Percentiles rank a stretch among this genome's conserved stretches.
These are phyloP conservation scores for Alternaria sp. DNA, from an alignment of 2,329 filamentous ascomycete species.

Conservation along the genomic window DNA sequence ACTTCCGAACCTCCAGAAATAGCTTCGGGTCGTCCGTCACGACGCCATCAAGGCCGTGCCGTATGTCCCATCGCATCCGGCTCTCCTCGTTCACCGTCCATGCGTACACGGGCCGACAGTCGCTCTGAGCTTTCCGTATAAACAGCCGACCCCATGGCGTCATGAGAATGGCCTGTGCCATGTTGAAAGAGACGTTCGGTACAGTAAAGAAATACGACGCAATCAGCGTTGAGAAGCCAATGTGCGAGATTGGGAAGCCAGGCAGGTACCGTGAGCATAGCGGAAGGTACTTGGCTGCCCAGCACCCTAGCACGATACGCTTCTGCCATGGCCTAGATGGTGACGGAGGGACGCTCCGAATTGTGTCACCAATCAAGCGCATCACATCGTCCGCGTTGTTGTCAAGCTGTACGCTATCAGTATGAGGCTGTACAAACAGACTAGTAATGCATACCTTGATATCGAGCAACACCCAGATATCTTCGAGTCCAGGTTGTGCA, in stretches of 20 bases:
- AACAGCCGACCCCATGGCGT: constrained; percentile 74
- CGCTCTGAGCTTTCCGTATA: constrained; percentile 66
- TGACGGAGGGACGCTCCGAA: constrained; percentile 62
- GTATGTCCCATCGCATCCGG: constrained; percentile 84
- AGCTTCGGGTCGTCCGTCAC: constrained; percentile 83
- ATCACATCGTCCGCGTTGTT: constrained; percentile 78
- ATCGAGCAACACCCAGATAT: constrained; percentile 85
- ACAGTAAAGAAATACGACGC: constrained; percentile 75
- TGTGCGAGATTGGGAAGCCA: constrained; percentile 70
- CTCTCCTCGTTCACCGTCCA: constrained; percentile 88
- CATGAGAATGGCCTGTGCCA: constrained; percentile 74
- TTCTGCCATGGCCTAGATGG: constrained; percentile 69
- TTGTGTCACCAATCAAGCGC: constrained; percentile 69
- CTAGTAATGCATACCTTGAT: constrained; percentile 74
- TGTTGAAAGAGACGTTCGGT: constrained; percentile 79
- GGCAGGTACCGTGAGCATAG: constrained; percentile 70
- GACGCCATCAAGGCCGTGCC: constrained; percentile 75
- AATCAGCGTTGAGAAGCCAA: constrained; percentile 72
- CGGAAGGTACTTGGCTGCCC: constrained; percentile 78
- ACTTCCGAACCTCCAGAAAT: constrained; percentile 67
- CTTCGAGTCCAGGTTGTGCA: constrained; percentile 67
- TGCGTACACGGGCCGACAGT: constrained; percentile 70
- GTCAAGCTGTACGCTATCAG: constrained; percentile 62
- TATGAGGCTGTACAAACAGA: background rate
- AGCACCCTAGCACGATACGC: constrained; percentile 81